Evolutionary conservation across 768 basidiomycete species (phyloP).

Genomic region (Mycena venus): DNA sequence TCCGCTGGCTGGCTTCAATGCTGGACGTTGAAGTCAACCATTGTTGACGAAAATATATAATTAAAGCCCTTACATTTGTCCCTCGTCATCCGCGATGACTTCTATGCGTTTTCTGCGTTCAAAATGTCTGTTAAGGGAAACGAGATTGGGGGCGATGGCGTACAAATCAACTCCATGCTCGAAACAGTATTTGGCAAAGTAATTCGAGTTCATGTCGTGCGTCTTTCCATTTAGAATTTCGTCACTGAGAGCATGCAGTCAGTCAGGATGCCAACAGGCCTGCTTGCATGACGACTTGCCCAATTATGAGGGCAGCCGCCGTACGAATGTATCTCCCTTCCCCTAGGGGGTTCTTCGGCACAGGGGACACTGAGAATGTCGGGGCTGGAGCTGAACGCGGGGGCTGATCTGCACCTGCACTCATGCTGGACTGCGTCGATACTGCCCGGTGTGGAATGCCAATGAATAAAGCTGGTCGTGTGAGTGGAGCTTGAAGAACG

Average conservation of each 20-base stretch:
- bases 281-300: slow-evolving; percentile 51
- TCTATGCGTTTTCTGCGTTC: slow-evolving; percentile 83
- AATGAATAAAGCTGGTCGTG: slow-evolving; percentile 16
- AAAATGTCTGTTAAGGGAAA: slow-evolving; percentile 35
- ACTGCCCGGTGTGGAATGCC: slow-evolving; percentile 4
- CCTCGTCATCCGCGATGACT: slow-evolving; percentile 91
- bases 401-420: background rate
- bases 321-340: slow-evolving; percentile 79
- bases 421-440: slow-evolving; percentile 23
- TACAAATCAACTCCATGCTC: slow-evolving; percentile 88
- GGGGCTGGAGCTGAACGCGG: background rate
- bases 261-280: background rate
- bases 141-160: slow-evolving; percentile 30
- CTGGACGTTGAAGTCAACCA: slow-evolving; percentile 51
- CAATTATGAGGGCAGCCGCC: slow-evolving; percentile 83
- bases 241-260: slow-evolving; percentile 63
- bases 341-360: slow-evolving; percentile 76
- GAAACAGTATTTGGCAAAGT: slow-evolving; percentile 91
- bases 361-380: slow-evolving; percentile 64
- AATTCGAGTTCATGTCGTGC: slow-evolving; percentile 85
- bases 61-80: slow-evolving; percentile 77
- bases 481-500: slow-evolving; percentile 3
- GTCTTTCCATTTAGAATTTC: slow-evolving; percentile 96
- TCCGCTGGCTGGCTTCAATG: slow-evolving; percentile 85
- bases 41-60: slow-evolving; percentile 5